These are phyloP conservation scores for Malus asiatica DNA, from an alignment of 306 rosid genomes.

Conservation along the genomic window DNA sequence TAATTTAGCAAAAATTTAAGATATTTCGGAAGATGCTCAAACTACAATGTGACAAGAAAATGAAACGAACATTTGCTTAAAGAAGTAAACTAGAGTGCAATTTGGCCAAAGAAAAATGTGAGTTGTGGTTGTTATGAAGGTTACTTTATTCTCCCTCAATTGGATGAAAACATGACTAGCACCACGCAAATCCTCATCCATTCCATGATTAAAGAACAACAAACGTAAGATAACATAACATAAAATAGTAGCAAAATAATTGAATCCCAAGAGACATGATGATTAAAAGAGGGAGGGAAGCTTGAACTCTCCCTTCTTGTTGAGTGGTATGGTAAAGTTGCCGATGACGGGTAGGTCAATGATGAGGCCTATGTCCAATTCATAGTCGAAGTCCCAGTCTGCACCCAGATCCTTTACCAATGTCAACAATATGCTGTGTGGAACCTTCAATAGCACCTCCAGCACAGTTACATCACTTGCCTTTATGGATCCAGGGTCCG, in stretches of 20 bases:
- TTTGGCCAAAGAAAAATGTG: neutral
- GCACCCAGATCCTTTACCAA: conserved; percentile 59
- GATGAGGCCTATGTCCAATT: conserved; percentile 45
- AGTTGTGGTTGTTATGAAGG: too few species aligned
- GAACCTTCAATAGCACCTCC: conserved; percentile 63
- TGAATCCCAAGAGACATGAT: neutral
- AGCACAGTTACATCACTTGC: conserved; percentile 42
- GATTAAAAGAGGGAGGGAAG: conserved; percentile 47
- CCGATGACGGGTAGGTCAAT: conserved; percentile 76
- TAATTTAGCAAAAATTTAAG: too few species aligned
- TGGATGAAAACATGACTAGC: neutral
- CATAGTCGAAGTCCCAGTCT: conserved; percentile 92
- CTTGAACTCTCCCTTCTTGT: conserved; percentile 72
- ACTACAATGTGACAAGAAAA: too few species aligned
- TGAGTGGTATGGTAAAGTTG: conserved; percentile 61
- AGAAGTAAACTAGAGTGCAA: too few species aligned
- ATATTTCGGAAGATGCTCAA: too few species aligned
- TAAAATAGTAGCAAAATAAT: neutral
- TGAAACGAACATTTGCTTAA: neutral
- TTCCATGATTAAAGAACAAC: neutral
- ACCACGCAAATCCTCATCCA: neutral
- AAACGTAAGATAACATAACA: neutral
- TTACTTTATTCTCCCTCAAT: too few species aligned
- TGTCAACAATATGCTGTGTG: conserved; percentile 53
- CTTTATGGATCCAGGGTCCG: conserved; percentile 78